These are phyloP conservation scores for Aquanectria penicillioides DNA, from an alignment of 2,329 filamentous ascomycete genomes.

Conservation along the genomic window DNA sequence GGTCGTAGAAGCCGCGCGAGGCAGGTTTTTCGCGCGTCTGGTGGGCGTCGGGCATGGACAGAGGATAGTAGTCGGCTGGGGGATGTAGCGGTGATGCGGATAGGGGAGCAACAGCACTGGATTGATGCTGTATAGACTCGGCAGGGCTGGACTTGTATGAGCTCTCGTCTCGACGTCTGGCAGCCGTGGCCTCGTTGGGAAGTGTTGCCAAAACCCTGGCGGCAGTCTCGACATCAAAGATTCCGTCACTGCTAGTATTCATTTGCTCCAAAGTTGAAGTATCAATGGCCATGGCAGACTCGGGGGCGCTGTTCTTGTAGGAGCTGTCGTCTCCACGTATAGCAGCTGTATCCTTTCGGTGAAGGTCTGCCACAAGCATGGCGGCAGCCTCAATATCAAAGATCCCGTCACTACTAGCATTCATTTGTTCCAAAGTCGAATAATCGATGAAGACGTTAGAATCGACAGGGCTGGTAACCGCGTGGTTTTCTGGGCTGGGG, in stretches of 20 bases:
- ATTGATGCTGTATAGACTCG: slow-evolving; percentile 38
- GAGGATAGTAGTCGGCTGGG: slow-evolving; percentile 54
- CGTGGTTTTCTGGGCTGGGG: slow-evolving; percentile 74
- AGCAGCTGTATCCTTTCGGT: slow-evolving; percentile 87
- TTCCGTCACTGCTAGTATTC: too few relatives aligned
- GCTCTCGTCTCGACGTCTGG: too few relatives aligned
- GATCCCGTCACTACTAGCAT: slow-evolving; percentile 87
- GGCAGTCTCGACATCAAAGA: too few relatives aligned
- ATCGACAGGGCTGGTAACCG: slow-evolving; percentile 75
- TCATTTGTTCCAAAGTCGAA: slow-evolving; percentile 89
- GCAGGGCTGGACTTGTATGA: too few relatives aligned
- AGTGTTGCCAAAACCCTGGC: too few relatives aligned
- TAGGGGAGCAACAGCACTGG: slow-evolving; percentile 37
- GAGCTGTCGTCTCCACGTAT: slow-evolving; percentile 68
- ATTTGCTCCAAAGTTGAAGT: too few relatives aligned
- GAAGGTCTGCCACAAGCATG: slow-evolving; percentile 98
- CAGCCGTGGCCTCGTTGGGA: too few relatives aligned
- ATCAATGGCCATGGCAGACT: too few relatives aligned
- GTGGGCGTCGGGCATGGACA: slow-evolving; percentile 44
- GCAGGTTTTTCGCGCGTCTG: slow-evolving; percentile 52
- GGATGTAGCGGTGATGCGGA: slow-evolving; percentile 56
- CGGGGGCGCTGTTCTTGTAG: slow-evolving; percentile 67
- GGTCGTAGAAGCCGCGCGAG: slow-evolving; percentile 63
- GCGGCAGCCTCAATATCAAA: slow-evolving; percentile 97
- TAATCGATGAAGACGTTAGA: slow-evolving; percentile 82